phyloP scores from a whole-genome alignment of 2,329 filamentous ascomycete genomes.

The Aureobasidium lini region DNA sequence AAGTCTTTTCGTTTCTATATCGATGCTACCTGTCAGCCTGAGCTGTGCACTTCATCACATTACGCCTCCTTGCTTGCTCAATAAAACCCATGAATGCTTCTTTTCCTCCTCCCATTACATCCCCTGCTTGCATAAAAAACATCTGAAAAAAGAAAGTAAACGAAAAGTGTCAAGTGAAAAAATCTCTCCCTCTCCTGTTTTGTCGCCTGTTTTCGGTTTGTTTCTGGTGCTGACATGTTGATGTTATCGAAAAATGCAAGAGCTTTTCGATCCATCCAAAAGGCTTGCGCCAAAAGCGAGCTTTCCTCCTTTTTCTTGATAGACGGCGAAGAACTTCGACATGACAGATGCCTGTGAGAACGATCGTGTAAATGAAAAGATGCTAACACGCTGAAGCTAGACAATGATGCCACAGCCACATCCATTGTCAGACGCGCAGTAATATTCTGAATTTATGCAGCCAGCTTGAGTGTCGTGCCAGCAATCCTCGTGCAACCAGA shows the following conservation, averaged over 20 bases:
- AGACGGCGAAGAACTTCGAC: conserved; percentile 8
- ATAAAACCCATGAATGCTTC: background rate
- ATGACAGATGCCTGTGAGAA: conserved; percentile 8
- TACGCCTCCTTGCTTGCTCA: background rate
- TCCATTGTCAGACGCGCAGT: background rate
- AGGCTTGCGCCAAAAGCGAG: conserved; percentile 7
- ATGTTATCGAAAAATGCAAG: background rate
- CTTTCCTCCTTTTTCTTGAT: conserved; percentile 8
- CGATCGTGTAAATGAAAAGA: conserved; percentile 5
- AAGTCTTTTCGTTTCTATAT: background rate
- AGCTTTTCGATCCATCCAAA: conserved; percentile 4
- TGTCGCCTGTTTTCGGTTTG: background rate
- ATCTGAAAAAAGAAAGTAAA: conserved; percentile 3
- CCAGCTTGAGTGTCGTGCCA: background rate
- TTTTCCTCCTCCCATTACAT: conserved; percentile 4
- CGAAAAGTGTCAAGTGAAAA: background rate
- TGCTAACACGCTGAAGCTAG: conserved; percentile 7
- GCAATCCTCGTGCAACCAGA: background rate
- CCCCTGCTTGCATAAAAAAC: conserved; percentile 6
- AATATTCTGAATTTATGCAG: conserved; percentile 1
- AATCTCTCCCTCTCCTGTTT: background rate
- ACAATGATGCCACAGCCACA: background rate
- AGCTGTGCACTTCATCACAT: background rate
- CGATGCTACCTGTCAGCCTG: background rate
- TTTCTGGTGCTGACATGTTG: background rate